Conservation (phyloP, 257 asterid species). For the Solanum phureja region DNA sequence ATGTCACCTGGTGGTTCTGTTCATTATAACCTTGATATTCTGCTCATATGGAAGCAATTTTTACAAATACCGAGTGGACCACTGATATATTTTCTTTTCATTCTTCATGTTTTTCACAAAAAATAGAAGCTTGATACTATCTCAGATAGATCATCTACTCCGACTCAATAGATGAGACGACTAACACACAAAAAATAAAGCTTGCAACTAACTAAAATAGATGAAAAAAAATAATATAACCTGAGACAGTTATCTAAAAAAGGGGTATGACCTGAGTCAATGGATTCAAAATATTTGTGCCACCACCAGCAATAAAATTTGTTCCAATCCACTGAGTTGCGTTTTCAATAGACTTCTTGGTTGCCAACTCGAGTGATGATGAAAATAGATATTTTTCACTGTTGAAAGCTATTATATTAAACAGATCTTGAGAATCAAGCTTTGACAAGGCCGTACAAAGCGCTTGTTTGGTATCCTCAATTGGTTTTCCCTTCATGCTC, state of each 20-base stretch:
- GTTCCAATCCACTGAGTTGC: slow-evolving; percentile 30
- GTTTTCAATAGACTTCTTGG: slow-evolving; percentile 14
- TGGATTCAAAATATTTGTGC: slow-evolving; percentile 25
- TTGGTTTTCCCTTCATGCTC: slow-evolving; percentile 32
- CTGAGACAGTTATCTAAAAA: neutral
- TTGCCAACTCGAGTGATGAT: slow-evolving; percentile 26
- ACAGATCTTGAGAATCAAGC: slow-evolving; percentile 27
- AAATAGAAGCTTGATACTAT: neutral
- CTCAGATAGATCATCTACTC: neutral
- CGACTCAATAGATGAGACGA: neutral
- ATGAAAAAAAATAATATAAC: neutral
- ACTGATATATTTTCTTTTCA: neutral
- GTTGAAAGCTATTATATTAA: slow-evolving; percentile 28
- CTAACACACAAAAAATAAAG: neutral
- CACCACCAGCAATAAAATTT: slow-evolving; percentile 32
- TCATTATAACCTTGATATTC: neutral
- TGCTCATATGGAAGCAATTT: neutral
- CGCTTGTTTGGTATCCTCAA: slow-evolving; percentile 33
- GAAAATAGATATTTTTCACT: slow-evolving; percentile 22
- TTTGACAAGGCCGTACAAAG: slow-evolving; percentile 23
- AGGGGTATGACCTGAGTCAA: slow-evolving; percentile 21
- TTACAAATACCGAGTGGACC: neutral
- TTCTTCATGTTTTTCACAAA: neutral
- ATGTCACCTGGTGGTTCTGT: neutral
- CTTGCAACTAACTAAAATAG: neutral